phyloP scores from a whole-genome alignment of 2,329 filamentous ascomycete genomes.

The Thielaviopsis musarum region DNA sequence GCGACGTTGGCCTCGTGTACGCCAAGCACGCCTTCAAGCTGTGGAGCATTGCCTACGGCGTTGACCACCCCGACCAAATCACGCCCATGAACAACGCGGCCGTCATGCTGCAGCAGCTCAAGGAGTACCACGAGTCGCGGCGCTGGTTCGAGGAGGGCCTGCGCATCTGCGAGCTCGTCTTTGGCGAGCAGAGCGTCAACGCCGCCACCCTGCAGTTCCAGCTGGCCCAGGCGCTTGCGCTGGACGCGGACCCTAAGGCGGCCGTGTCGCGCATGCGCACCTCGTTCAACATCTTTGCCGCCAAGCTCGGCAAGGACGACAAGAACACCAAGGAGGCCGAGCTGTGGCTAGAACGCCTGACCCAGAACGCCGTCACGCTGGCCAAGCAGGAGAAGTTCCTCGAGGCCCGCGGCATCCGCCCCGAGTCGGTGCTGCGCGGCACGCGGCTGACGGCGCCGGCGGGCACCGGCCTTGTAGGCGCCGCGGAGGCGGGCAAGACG shows the following conservation, averaged over 20 bases:
- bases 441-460: not conserved
- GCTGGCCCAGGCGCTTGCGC: constrained; percentile 80
- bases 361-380: constrained; percentile 84
- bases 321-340: constrained; percentile 98
- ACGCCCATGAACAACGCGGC: constrained; percentile 98
- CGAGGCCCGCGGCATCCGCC: constrained; percentile 55
- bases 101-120: constrained; percentile 93
- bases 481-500: constrained; percentile 13
- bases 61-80: constrained; percentile 89
- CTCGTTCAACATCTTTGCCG: constrained; percentile 88
- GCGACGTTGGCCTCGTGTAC: constrained; percentile 70
- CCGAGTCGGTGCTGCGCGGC: constrained; percentile 41
- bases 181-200: constrained; percentile 79
- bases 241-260: constrained; percentile 88
- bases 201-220: constrained; percentile 93
- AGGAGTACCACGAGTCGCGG: constrained; percentile 86
- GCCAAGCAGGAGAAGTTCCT: constrained; percentile 86
- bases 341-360: constrained; percentile 90
- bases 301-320: constrained; percentile 72
- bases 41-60: constrained; percentile 93
- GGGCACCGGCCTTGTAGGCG: constrained; percentile 14
- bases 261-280: constrained; percentile 90
- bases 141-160: constrained; percentile 94
- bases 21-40: constrained; percentile 84
- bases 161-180: constrained; percentile 73